A percentile compares a stretch with the other conserved stretches of the same genome.
These are phyloP conservation scores for Sporothrix pseudoabietina DNA, from an alignment of 2,329 filamentous ascomycete species.

Conservation along the genomic window DNA sequence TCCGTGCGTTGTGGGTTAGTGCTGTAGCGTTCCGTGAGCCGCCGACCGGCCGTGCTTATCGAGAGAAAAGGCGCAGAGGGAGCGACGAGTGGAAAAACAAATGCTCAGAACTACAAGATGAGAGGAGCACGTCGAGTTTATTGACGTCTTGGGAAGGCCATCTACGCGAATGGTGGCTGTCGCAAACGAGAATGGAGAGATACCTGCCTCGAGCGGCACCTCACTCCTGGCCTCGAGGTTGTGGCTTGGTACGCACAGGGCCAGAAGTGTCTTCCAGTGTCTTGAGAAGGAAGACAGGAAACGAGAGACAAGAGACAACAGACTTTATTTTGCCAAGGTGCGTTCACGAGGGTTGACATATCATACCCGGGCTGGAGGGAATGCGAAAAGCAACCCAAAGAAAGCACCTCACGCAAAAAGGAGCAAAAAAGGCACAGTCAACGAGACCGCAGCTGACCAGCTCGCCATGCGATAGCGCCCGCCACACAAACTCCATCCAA, in stretches of 20 bases:
- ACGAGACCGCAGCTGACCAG: constrained; percentile 21
- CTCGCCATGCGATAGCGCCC: constrained; percentile 28
- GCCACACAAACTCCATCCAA: constrained; percentile 10
- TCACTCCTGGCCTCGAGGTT: neutral
- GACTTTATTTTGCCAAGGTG: constrained; percentile 15
- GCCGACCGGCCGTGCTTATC: constrained; percentile 22
- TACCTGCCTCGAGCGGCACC: neutral
- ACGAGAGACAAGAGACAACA: neutral
- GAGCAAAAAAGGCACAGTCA: neutral
- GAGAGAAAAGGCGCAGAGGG: constrained; percentile 4
- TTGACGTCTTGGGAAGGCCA: neutral
- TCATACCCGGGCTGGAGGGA: neutral
- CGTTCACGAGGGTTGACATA: constrained; percentile 20
- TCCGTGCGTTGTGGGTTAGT: constrained; percentile 28
- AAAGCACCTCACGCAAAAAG: neutral
- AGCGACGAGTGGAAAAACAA: neutral
- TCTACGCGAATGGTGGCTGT: neutral
- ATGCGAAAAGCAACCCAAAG: neutral
- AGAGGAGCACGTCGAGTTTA: too few species aligned
- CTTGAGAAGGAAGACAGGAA: neutral
- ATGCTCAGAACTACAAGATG: neutral
- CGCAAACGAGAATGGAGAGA: constrained; percentile 2
- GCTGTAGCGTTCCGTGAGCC: constrained; percentile 26
- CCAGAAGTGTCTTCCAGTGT: neutral
- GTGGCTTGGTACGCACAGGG: constrained; percentile 14